phyloP scores from a whole-genome alignment of 2,329 filamentous ascomycete species.

The Sordariomycetes sp. region DNA sequence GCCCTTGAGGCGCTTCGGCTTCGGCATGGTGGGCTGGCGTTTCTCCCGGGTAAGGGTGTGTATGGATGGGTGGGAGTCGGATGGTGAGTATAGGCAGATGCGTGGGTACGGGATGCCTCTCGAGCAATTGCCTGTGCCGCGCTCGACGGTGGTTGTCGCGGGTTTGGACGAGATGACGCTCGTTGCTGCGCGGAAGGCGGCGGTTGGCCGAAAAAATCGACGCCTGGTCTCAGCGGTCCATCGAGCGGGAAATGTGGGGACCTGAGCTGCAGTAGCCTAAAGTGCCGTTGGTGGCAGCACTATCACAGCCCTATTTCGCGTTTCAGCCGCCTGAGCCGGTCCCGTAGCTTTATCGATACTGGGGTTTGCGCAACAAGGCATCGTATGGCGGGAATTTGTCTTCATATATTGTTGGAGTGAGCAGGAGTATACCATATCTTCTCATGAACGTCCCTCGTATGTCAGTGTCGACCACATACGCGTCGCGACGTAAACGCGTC shows the following conservation, averaged over 20 bases:
- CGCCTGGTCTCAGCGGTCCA: neutral
- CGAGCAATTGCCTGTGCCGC: neutral
- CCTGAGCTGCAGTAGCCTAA: neutral
- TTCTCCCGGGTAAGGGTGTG: neutral
- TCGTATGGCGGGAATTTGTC: too few relatives aligned
- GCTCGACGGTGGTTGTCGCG: neutral
- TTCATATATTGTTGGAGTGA: too few relatives aligned
- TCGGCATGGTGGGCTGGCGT: conserved; percentile 31
- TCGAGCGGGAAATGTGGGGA: neutral
- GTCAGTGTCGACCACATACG: too few relatives aligned
- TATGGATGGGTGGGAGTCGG: neutral
- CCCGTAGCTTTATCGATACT: neutral
- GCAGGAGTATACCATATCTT: too few relatives aligned
- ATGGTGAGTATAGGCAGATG: neutral
- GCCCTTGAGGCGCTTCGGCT: conserved; percentile 44
- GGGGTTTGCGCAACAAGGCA: neutral
- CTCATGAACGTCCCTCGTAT: too few relatives aligned
- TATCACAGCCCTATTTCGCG: neutral
- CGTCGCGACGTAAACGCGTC: too few relatives aligned
- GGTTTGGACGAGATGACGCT: neutral
- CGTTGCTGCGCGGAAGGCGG: neutral
- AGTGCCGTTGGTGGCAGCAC: neutral
- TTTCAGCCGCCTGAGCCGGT: neutral
- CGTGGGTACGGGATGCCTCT: neutral
- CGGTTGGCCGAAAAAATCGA: neutral